Percentiles rank a stretch among this genome's conserved stretches.
phyloP scores from a whole-genome alignment of 2,329 filamentous ascomycete genomes.

The Cladorrhinum sp. region DNA sequence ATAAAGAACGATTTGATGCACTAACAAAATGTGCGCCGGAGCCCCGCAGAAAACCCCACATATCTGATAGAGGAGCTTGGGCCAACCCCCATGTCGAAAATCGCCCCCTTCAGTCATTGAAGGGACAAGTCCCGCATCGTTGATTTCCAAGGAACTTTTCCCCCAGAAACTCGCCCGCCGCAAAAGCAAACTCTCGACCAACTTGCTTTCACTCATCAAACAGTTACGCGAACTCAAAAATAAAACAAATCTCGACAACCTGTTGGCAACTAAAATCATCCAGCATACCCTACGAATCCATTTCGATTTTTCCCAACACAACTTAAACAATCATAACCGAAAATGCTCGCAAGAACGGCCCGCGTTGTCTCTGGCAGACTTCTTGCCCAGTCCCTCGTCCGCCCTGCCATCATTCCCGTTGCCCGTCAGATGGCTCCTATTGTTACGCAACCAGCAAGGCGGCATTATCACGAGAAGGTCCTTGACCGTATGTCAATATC shows the following conservation, averaged over 20 bases:
- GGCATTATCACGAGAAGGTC: slow-evolving; percentile 56
- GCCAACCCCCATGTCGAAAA: slow-evolving; percentile 15
- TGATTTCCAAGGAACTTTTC: slow-evolving; percentile 19
- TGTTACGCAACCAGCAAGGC: slow-evolving; percentile 39
- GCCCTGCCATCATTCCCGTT: slow-evolving; percentile 37
- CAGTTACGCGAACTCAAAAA: slow-evolving; percentile 1
- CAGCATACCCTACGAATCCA: slow-evolving; percentile 2
- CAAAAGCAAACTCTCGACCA: slow-evolving; percentile 14
- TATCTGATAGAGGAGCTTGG: slow-evolving; percentile 23
- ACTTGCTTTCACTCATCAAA: neutral
- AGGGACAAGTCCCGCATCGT: slow-evolving; percentile 28
- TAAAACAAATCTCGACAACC: neutral
- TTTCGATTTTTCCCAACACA: neutral
- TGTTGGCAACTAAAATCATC: neutral
- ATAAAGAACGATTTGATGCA: neutral
- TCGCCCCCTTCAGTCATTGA: slow-evolving; percentile 28
- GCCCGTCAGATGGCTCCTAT: slow-evolving; percentile 42
- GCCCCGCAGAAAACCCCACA: neutral
- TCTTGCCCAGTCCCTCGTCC: slow-evolving; percentile 39
- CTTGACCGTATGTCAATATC: slow-evolving; percentile 59
- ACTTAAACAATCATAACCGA: slow-evolving; percentile 18
- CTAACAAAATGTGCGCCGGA: slow-evolving; percentile 12
- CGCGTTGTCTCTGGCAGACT: slow-evolving; percentile 44
- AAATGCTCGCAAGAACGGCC: slow-evolving; percentile 48
- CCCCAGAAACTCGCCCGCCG: neutral